Base-by-base conservation (phyloP, 2,329 filamentous ascomycete species). In the Celoporthe dispersa region DNA sequence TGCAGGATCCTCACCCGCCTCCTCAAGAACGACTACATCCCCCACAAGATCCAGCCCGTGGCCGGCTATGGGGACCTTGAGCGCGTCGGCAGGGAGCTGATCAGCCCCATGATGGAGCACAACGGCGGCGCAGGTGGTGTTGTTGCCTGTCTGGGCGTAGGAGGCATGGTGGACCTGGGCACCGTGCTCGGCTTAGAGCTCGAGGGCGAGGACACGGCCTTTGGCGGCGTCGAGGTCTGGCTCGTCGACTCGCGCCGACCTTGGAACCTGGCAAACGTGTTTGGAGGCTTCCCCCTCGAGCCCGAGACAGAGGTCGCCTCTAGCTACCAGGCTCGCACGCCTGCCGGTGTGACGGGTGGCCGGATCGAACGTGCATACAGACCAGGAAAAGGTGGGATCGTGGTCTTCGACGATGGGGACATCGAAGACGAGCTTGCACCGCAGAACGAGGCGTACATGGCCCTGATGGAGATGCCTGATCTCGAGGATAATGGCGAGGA, bases 1-100 rank as follows among this genome's bases (percentile, higher is more conserved):
- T 97, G 94, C 79, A 94, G 94, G 72, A 98, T 99, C 72, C 89
- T 99, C 63, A 97, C 95, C 2, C 88, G 92, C 65, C 87, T 99
- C n/a, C 86, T 99, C 71, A 98, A 97, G 82, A 92, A 95, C 85
- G 96, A 99, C 84, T 98, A 97, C 79, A 97, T 99, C 75, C 93
- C 92, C 19, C 95, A 98, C 84, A 98, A 98, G 82, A 97, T 98
- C 77, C 93, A 98, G 77, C 96, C 96, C 1, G 91, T 99, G 68
- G 90, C 93, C 28, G 96, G 96, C 68, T 98, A 98, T 88, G 91
- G 89, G 74, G 96, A 98, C 79, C 88, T 99, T 62, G 87, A 93
- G 77, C 90, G 89, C 75, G 91, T 91, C 31, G 94, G 94, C 61
- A 87, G 88, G 77, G 90, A 94, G 74, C 85, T 97, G 60, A 92